These are phyloP conservation scores for Aureobasidium sp. DNA, from an alignment of 2,329 filamentous ascomycete species.

Conservation along the genomic window DNA sequence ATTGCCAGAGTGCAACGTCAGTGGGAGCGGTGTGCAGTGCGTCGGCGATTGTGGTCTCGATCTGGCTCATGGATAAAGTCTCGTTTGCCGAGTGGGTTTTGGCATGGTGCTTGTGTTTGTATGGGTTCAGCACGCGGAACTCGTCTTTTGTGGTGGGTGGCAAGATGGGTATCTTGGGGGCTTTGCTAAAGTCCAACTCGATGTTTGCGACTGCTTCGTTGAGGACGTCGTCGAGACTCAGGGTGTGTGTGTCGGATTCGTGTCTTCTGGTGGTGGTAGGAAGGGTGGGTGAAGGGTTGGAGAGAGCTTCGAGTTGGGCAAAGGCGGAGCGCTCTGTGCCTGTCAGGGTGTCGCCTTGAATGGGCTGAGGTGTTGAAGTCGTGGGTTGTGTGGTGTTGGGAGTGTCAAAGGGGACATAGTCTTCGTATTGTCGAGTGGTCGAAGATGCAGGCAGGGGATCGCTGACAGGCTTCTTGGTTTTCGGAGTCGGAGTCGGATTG, in stretches of 20 bases:
- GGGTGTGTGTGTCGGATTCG: neutral
- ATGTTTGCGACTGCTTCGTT: slow-evolving; percentile 3
- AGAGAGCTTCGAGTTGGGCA: slow-evolving; percentile 5
- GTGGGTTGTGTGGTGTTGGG: neutral
- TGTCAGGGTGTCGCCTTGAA: slow-evolving; percentile 2
- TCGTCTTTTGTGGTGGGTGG: neutral
- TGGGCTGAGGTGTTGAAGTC: neutral
- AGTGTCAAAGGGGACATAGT: slow-evolving; percentile 5
- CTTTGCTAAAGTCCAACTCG: too few relatives aligned
- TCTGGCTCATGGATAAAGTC: too few relatives aligned
- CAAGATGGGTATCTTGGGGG: too few relatives aligned
- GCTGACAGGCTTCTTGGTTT: neutral
- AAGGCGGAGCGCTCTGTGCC: neutral
- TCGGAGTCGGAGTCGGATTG: neutral
- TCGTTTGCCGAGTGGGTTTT: too few relatives aligned
- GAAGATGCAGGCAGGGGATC: neutral
- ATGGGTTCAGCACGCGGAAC: too few relatives aligned
- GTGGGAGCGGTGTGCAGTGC: slow-evolving; percentile 48
- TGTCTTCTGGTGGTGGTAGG: too few relatives aligned
- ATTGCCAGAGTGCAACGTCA: slow-evolving; percentile 60
- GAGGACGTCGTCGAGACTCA: slow-evolving; percentile 10
- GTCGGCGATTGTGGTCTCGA: too few relatives aligned
- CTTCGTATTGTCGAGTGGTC: neutral
- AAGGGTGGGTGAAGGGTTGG: neutral
- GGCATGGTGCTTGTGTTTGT: too few relatives aligned